phyloP scores from a whole-genome alignment of 2,329 filamentous ascomycete genomes.

The Cytospora chrysosperma region DNA sequence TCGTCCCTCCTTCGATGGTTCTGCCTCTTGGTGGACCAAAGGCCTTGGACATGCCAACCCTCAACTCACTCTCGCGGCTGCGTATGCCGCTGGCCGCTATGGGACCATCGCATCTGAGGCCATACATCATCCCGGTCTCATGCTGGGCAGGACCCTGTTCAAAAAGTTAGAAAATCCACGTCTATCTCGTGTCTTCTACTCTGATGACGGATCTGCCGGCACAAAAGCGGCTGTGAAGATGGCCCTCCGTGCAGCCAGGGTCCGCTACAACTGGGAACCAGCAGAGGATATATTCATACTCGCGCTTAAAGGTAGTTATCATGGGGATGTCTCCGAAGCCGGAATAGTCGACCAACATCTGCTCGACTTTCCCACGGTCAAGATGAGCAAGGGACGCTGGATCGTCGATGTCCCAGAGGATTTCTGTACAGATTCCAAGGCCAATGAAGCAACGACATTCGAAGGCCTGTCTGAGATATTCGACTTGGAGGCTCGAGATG shows the following conservation, averaged over 20 bases:
- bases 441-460: constrained; percentile 37
- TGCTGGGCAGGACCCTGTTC: constrained; percentile 65
- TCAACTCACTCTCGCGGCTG: constrained; percentile 68
- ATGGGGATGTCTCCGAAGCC: constrained; percentile 81
- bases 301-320: constrained; percentile 77
- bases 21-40: constrained; percentile 90
- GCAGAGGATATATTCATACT: constrained; percentile 63
- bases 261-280: constrained; percentile 65
- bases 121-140: constrained; percentile 74
- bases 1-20: constrained; percentile 74
- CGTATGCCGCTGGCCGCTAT: constrained; percentile 79
- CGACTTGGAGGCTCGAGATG: constrained; percentile 50
- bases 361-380: constrained; percentile 76
- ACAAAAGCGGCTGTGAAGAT: constrained; percentile 85
- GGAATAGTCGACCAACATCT: constrained; percentile 75
- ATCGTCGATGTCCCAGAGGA: constrained; percentile 49
- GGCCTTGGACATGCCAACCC: constrained; percentile 80
- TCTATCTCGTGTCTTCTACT: constrained; percentile 72
- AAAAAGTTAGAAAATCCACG: constrained; percentile 60
- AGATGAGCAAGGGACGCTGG: constrained; percentile 67
- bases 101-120: constrained; percentile 86
- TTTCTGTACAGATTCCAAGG: neutral
- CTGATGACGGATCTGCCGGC: constrained; percentile 80
- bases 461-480: constrained; percentile 57
- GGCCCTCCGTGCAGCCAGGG: constrained; percentile 68